These are phyloP conservation scores for Puccinia polysora DNA, from an alignment of 1,284 basidiomycete species.

Conservation along the genomic window DNA sequence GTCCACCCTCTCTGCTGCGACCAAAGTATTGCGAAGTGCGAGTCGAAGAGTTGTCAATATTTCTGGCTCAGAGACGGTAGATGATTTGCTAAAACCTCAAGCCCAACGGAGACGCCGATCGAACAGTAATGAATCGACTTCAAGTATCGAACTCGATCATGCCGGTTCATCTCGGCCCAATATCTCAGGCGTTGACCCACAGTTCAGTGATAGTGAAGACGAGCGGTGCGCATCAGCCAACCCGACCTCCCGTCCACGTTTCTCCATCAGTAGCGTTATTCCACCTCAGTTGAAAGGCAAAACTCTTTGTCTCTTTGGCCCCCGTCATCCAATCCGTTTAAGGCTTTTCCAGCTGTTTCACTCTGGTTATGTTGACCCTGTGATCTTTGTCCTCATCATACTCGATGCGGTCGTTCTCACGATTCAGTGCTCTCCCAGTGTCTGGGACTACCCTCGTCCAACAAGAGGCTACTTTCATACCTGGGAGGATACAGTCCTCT, in stretches of 20 bases:
- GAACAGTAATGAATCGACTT: background rate
- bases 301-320: conserved; percentile 72
- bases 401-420: conserved; percentile 76
- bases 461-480: conserved; percentile 70
- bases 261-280: conserved; percentile 41
- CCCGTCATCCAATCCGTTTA: conserved; percentile 63
- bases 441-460: conserved; percentile 56
- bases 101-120: background rate
- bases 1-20: conserved; percentile 8
- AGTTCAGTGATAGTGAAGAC: conserved; percentile 49
- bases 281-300: conserved; percentile 62
- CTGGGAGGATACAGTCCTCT: conserved; percentile 82
- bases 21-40: background rate
- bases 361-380: conserved; percentile 70
- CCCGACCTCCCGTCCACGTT: conserved; percentile 46
- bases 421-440: conserved; percentile 64
- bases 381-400: conserved; percentile 77
- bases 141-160: conserved; percentile 10
- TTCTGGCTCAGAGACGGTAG: conserved; percentile 7
- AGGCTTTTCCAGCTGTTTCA: conserved; percentile 66
- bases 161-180: background rate
- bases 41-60: conserved; percentile 37
- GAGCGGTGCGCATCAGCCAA: conserved; percentile 45
- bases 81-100: background rate
- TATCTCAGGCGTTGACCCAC: conserved; percentile 45